A percentile compares a stretch with the other conserved stretches of the same genome.
phyloP scores from a whole-genome alignment of 495 filamentous ascomycete genomes.

The Hypoxylon cercidicola region DNA sequence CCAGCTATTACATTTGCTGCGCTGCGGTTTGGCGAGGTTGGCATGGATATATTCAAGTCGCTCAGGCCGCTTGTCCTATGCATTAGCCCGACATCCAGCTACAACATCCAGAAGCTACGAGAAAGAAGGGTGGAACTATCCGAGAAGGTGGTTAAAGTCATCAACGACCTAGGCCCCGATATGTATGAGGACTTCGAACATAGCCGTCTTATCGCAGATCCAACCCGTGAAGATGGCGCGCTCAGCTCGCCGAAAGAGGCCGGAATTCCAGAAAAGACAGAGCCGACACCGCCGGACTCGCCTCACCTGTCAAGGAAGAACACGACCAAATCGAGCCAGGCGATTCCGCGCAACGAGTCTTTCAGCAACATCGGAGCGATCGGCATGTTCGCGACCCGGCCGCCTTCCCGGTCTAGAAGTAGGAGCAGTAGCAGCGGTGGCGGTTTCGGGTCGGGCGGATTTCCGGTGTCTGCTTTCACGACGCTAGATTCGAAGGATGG shows the following conservation, averaged over 20 bases:
- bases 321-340: slow-evolving; percentile 58
- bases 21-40: slow-evolving; percentile 93
- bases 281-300: slow-evolving; percentile 44
- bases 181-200: slow-evolving; percentile 97
- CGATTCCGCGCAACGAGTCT: slow-evolving; percentile 87
- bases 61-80: slow-evolving; percentile 90
- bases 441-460: slow-evolving; percentile 66
- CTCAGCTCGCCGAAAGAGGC: slow-evolving; percentile 33
- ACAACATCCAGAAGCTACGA: slow-evolving; percentile 83
- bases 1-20: slow-evolving; percentile 92
- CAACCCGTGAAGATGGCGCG: slow-evolving; percentile 47
- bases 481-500: slow-evolving; percentile 74
- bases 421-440: slow-evolving; percentile 76
- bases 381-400: slow-evolving; percentile 88
- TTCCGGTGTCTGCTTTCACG: slow-evolving; percentile 78
- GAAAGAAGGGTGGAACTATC: slow-evolving; percentile 76
- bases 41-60: slow-evolving; percentile 98
- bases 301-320: slow-evolving; percentile 45
- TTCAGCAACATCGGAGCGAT: slow-evolving; percentile 88
- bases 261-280: slow-evolving; percentile 26
- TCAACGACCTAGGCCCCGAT: slow-evolving; percentile 95
- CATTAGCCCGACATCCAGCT: slow-evolving; percentile 83
- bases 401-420: slow-evolving; percentile 74
- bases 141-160: slow-evolving; percentile 85
- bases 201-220: slow-evolving; percentile 75